Evolutionary conservation across 31 red algal species (phyloP).

Genomic region (Pterothamnion heteromorphum): DNA sequence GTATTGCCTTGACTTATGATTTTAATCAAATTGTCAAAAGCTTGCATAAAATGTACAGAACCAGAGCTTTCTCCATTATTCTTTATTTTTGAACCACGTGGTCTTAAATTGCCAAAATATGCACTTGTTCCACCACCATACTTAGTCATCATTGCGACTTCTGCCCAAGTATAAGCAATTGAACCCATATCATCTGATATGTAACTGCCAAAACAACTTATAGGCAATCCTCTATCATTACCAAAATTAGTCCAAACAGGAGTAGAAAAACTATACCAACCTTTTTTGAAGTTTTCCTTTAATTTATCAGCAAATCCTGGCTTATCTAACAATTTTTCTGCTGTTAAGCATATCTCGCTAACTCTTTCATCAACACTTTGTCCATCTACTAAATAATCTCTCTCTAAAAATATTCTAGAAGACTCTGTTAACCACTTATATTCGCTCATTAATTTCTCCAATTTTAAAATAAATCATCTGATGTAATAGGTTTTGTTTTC

Average conservation of each 20-base stretch:
- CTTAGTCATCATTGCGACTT: not conserved
- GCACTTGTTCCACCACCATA: not conserved
- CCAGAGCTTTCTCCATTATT: not conserved
- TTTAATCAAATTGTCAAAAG: not conserved
- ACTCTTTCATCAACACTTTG: not conserved
- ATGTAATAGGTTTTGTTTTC: too few species aligned
- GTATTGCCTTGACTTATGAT: not conserved
- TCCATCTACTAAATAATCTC: not conserved
- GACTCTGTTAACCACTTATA: not conserved
- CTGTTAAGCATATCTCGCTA: not conserved
- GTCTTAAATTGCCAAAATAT: not conserved
- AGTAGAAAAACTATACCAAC: not conserved
- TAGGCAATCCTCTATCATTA: not conserved
- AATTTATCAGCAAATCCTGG: not conserved
- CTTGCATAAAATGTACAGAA: not conserved
- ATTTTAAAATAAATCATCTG: too few species aligned
- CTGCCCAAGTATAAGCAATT: not conserved
- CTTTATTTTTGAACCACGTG: not conserved
- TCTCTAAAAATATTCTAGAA: not conserved
- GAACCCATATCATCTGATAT: not conserved
- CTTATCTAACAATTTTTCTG: not conserved
- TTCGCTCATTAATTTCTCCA: too few species aligned
- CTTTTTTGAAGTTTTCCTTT: not conserved
- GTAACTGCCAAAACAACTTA: not conserved
- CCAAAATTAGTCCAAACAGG: not conserved